A percentile compares a stretch with the other conserved stretches of the same genome.
These are phyloP conservation scores for Leccinum rimulosum DNA, from an alignment of 768 basidiomycete genomes.

Conservation along the genomic window DNA sequence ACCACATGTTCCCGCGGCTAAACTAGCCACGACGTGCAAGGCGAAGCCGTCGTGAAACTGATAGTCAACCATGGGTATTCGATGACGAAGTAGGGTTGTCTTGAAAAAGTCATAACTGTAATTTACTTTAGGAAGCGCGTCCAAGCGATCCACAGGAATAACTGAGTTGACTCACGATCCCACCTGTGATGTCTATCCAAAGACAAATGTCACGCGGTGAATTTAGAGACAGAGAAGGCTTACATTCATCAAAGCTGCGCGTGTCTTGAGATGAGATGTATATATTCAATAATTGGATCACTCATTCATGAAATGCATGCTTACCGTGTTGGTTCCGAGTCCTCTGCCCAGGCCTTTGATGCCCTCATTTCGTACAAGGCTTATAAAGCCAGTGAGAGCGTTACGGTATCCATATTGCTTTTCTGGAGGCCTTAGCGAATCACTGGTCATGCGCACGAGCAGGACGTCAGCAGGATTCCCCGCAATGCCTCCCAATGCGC, in stretches of 20 bases:
- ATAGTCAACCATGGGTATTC: conserved; percentile 54
- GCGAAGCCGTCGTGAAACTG: conserved; percentile 63
- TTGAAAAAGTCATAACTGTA: conserved; percentile 79
- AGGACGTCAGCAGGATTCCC: conserved; percentile 82
- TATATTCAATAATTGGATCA: conserved; percentile 9
- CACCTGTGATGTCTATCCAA: conserved; percentile 68
- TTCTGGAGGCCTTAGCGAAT: conserved; percentile 70
- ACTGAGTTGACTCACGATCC: conserved; percentile 60
- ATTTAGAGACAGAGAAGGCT: conserved; percentile 18
- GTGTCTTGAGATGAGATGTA: conserved; percentile 34
- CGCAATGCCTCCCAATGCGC: conserved; percentile 77
- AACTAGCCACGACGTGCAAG: conserved; percentile 67
- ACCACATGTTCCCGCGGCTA: conserved; percentile 70
- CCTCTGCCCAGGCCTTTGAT: conserved; percentile 67
- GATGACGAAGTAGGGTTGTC: conserved; percentile 47
- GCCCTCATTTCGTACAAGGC: conserved; percentile 68
- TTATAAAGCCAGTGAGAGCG: conserved; percentile 68
- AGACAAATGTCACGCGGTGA: conserved; percentile 3
- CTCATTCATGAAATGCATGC: conserved; percentile 19
- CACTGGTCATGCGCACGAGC: conserved; percentile 86
- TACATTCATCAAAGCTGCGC: conserved; percentile 78
- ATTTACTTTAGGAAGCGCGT: conserved; percentile 2
- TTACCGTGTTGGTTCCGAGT: conserved; percentile 72
- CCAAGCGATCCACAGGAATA: background rate
- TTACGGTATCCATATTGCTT: conserved; percentile 77